Evolutionary conservation across 805 yeast genomes (phyloP), one percentile per base, ranked within the genome.

Genomic region (Kuraishia hungarica): DNA sequence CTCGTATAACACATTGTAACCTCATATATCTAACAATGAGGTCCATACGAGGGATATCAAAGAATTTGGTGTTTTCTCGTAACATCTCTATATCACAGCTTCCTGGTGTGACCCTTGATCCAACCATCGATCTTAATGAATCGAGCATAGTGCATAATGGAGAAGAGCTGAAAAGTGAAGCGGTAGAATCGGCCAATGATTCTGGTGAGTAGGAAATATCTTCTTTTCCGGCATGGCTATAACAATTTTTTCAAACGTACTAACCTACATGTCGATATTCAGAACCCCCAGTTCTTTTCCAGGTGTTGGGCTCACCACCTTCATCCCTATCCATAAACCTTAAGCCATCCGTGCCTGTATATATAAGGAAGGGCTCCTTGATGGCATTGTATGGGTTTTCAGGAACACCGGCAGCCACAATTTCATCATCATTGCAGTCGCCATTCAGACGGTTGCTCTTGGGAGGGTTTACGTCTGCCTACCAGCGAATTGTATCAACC

Each of bases 291-390:
- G 43, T 35, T 1, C 56, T 66, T 26, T 72, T 80, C 57, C 67
- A 73, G 51, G 68, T 79, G 0, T 60, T 82, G 55, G 85, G 84
- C 6, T 67, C 64, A 4, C 78, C 83, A 1, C 75, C 79, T 22
- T 70, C 82, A 0, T 71, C 81, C 0, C 65, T 82, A 22, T 71
- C 79, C 5, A 64, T 82, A n/a, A 68, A 74, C 0, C 63, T 80
- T n/a, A 83, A 85, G 1, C 83, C 89, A 0, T 82, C 87, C 0
- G 68, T 80, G 1, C 87, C 88, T 0, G 66, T 82, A 1, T 70
- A 72, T 57, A 66, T 82, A 13, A 72, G 76, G 48, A 70, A 74
- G 47, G 79, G 82, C 2, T 72, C 86, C 0, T 62, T 84, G 29
- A 65, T 84, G 52, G 71, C 84, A 2, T 64, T 83, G 1, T 79